Conservation (phyloP, 495 filamentous ascomycete species). For the Penicillium maclennaniae region DNA sequence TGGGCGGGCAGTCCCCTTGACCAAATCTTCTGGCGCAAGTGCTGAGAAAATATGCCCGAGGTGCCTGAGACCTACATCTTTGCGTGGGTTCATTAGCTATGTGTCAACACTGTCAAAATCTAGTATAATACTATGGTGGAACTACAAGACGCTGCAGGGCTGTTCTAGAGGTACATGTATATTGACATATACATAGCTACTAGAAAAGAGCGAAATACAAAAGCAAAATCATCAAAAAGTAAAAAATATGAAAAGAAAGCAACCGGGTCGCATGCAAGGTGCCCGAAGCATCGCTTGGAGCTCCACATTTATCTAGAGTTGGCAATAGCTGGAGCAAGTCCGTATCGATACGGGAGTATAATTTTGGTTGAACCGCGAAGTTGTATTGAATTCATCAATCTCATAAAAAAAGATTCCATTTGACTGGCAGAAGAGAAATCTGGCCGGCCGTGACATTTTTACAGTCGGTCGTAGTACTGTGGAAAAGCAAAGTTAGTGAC, state of each 20-base stretch:
- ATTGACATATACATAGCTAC: conserved; percentile 34
- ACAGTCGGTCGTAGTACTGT: conserved; percentile 99
- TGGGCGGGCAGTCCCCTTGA: too few relatives aligned
- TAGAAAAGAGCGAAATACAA: conserved; percentile 22
- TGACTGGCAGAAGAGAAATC: conserved; percentile 32
- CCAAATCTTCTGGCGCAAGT: too few relatives aligned
- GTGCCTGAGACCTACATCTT: too few relatives aligned
- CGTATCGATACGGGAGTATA: conserved; percentile 15
- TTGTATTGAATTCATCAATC: conserved; percentile 52
- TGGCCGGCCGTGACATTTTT: conserved; percentile 45
- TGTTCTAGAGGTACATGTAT: conserved; percentile 28
- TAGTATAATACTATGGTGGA: neutral
- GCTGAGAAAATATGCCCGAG: too few relatives aligned
- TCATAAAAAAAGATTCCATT: conserved; percentile 46
- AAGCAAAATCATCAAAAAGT: conserved; percentile 20
- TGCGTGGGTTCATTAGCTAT: too few relatives aligned
- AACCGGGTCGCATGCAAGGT: conserved; percentile 26
- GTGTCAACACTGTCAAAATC: too few relatives aligned
- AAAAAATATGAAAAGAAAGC: conserved; percentile 23
- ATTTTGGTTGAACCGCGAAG: conserved; percentile 40
- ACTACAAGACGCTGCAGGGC: neutral
- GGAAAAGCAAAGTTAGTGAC: conserved; percentile 48
- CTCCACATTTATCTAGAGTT: conserved; percentile 19
- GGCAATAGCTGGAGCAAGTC: conserved; percentile 15
- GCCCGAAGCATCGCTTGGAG: conserved; percentile 9